These are phyloP conservation scores for Candida railenensis DNA, from an alignment of 805 yeast species.

Conservation along the genomic window DNA sequence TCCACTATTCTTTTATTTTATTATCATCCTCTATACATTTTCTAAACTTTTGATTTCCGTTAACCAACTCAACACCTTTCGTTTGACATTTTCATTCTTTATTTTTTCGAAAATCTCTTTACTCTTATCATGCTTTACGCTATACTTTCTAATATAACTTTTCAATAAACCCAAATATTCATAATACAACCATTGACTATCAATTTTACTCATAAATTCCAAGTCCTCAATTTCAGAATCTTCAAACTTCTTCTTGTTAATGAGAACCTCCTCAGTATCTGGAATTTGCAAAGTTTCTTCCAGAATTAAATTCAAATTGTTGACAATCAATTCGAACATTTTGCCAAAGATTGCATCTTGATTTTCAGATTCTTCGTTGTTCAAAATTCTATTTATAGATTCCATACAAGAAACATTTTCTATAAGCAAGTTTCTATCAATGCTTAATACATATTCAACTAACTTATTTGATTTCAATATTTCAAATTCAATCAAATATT, in stretches of 20 bases:
- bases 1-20: neutral
- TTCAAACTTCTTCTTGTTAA: conserved; percentile 22
- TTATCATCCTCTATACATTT: neutral
- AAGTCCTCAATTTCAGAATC: conserved; percentile 23
- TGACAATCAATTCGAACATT: conserved; percentile 24
- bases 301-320: conserved; percentile 27
- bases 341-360: neutral
- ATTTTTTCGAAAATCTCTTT: conserved; percentile 15
- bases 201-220: conserved; percentile 25
- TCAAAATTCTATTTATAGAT: conserved; percentile 35
- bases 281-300: conserved; percentile 13
- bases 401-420: conserved; percentile 45
- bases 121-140: conserved; percentile 12
- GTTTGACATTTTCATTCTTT: conserved; percentile 19
- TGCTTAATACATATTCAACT: conserved; percentile 24
- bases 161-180: conserved; percentile 43
- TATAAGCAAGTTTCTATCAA: conserved; percentile 31
- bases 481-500: conserved; percentile 38
- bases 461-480: conserved; percentile 30
- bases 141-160: conserved; percentile 32
- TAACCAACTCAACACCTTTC: conserved; percentile 21
- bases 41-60: conserved; percentile 10
- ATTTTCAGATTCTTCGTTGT: neutral
- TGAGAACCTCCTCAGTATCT: conserved; percentile 18
- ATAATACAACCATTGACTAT: conserved; percentile 41